These are phyloP conservation scores for Rhodotorula babjevae DNA, from an alignment of 768 basidiomycete species.

Conservation along the genomic window DNA sequence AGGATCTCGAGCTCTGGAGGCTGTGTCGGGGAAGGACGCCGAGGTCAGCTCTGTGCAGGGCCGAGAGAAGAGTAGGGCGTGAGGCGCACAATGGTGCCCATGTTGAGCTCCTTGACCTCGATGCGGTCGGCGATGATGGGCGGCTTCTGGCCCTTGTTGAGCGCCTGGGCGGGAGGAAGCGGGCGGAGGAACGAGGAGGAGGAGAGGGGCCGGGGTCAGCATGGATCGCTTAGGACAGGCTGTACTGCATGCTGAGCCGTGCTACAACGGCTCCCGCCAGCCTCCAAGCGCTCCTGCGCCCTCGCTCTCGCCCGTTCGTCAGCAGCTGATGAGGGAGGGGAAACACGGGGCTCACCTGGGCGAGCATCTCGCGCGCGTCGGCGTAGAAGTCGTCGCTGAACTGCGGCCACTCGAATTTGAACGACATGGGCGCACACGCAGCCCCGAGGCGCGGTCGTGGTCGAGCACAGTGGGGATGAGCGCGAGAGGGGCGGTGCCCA, in stretches of 20 bases:
- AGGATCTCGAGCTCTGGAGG: constrained; percentile 95
- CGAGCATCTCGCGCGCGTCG: constrained; percentile 94
- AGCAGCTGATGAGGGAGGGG: not conserved
- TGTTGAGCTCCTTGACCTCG: constrained; percentile 96
- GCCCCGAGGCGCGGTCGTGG: too few relatives aligned
- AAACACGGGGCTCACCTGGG: constrained; percentile 51
- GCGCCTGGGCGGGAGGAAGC: constrained; percentile 52
- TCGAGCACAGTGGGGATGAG: too few relatives aligned
- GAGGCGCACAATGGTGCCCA: constrained; percentile 81
- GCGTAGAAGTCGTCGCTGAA: constrained; percentile 95
- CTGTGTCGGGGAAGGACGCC: constrained; percentile 49
- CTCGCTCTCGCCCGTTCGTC: not conserved
- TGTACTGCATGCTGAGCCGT: too few relatives aligned
- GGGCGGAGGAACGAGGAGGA: too few relatives aligned
- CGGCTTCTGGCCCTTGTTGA: constrained; percentile 95
- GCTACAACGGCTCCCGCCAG: too few relatives aligned
- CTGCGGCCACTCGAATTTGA: constrained; percentile 83
- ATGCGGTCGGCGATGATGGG: constrained; percentile 96
- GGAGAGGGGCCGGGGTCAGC: not conserved
- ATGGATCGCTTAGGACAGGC: fast-evolving
- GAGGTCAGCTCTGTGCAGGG: not conserved
- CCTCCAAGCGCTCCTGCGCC: not conserved
- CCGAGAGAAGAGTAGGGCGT: constrained; percentile 10
- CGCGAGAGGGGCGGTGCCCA: too few relatives aligned
- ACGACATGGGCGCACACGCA: constrained; percentile 46